A percentile compares a stretch with the other conserved stretches of the same genome.
Evolutionary conservation across 768 basidiomycete genomes (phyloP).

Genomic region (Baorangia bicolor): DNA sequence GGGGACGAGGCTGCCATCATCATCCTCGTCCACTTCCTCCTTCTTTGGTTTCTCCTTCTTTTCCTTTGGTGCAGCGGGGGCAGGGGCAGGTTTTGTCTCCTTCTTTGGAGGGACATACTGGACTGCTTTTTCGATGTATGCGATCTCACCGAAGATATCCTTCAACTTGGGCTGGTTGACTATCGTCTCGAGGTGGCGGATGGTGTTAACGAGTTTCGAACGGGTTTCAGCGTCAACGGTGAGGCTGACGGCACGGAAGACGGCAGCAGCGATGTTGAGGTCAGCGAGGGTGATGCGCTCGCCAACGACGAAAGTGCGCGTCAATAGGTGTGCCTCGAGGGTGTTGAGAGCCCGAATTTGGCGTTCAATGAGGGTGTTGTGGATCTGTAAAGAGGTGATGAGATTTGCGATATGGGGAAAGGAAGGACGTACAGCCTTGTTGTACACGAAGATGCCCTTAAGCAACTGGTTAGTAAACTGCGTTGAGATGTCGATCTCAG

Average conservation of each 20-base stretch:
- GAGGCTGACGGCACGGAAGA: constrained; percentile 52
- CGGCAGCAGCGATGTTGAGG: constrained; percentile 59
- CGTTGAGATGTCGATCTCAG: constrained; percentile 50
- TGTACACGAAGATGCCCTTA: constrained; percentile 62
- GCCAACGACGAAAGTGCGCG: constrained; percentile 86
- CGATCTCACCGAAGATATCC: constrained; percentile 57
- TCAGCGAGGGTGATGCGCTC: constrained; percentile 97
- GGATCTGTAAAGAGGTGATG: constrained; percentile 43
- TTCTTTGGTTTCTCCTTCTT: constrained; percentile 68
- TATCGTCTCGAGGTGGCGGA: constrained; percentile 87
- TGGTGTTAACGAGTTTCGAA: constrained; percentile 66
- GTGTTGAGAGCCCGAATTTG: constrained; percentile 58
- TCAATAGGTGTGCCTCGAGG: constrained; percentile 70
- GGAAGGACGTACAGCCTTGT: constrained; percentile 67
- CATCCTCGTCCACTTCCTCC: constrained; percentile 61
- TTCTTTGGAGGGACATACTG: constrained; percentile 76
- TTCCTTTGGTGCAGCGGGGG: constrained; percentile 37
- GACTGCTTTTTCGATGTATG: constrained; percentile 65
- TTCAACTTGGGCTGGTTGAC: constrained; percentile 79
- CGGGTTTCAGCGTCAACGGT: constrained; percentile 69
- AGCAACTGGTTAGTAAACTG: constrained; percentile 43
- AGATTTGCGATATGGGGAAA: neutral
- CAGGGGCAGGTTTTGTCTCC: constrained; percentile 52
- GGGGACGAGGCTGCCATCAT: constrained; percentile 71
- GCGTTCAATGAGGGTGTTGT: constrained; percentile 52